Evolutionary conservation across 345 rosid species (phyloP).

Genomic region (Nephelium lappaceum): DNA sequence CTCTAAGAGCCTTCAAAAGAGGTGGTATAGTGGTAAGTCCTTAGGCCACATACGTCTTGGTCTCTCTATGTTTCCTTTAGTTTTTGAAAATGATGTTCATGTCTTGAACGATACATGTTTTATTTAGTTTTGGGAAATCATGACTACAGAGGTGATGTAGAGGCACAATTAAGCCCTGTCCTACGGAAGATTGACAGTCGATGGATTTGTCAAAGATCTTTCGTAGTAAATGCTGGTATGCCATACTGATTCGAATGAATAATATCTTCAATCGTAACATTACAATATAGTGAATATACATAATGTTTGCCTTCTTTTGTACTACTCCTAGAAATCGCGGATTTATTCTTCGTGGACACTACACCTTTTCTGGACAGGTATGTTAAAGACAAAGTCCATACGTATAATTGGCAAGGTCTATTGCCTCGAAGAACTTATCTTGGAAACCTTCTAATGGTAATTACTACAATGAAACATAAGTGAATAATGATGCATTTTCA

Average conservation of each 20-base stretch:
- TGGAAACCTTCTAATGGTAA: constrained; percentile 27
- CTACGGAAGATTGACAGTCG: constrained; percentile 23
- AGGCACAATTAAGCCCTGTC: constrained; percentile 30
- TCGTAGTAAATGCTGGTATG: constrained; percentile 29
- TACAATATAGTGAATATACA: neutral
- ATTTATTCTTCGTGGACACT: constrained; percentile 35
- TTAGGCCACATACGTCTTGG: too few relatives aligned
- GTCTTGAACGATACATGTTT: neutral
- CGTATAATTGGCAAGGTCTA: constrained; percentile 36
- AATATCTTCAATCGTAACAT: too few relatives aligned
- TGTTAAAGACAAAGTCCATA: constrained; percentile 19
- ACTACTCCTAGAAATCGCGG: constrained; percentile 25
- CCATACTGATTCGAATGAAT: too few relatives aligned
- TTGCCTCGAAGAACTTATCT: constrained; percentile 30
- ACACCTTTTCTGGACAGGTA: constrained; percentile 36
- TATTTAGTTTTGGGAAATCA: constrained; percentile 43
- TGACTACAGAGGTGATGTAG: constrained; percentile 41
- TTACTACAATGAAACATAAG: neutral
- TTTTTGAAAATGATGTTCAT: neutral
- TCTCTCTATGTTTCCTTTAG: too few relatives aligned
- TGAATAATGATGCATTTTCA: neutral
- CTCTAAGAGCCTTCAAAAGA: constrained; percentile 44
- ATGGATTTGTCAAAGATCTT: constrained; percentile 39
- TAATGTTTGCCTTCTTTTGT: neutral
- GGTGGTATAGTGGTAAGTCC: constrained; percentile 49